Evolutionary conservation across 192 early-diverging fungal genomes (phyloP).

Genomic region (Haplosporangium gracile): DNA sequence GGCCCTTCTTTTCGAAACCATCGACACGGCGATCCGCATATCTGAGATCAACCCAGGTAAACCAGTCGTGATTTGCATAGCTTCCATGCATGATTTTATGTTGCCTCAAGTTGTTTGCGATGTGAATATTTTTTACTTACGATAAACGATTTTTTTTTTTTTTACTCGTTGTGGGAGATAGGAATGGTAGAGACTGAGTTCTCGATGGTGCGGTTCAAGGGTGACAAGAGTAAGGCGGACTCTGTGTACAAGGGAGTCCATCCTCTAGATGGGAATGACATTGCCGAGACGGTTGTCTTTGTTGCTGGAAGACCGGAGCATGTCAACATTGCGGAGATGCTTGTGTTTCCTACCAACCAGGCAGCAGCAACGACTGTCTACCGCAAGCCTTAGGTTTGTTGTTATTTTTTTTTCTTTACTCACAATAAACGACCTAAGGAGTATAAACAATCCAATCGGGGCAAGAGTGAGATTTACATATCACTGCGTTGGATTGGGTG

Average conservation of each 20-base stretch:
- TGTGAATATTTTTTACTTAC: background rate
- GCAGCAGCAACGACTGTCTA: slow-evolving; percentile 47
- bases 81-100: background rate
- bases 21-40: slow-evolving; percentile 79
- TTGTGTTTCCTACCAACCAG: slow-evolving; percentile 58
- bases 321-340: slow-evolving; percentile 79
- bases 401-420: too few species aligned
- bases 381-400: slow-evolving; percentile 17
- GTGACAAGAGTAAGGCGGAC: slow-evolving; percentile 74
- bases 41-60: slow-evolving; percentile 82
- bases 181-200: slow-evolving; percentile 93
- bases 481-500: too few species aligned
- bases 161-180: background rate
- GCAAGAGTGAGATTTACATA: too few species aligned
- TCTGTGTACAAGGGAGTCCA: slow-evolving; percentile 80
- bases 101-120: too few species aligned
- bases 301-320: slow-evolving; percentile 79
- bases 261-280: slow-evolving; percentile 22
- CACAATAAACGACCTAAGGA: too few species aligned
- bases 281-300: slow-evolving; percentile 84
- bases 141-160: background rate
- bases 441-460: too few species aligned
- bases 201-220: slow-evolving; percentile 81
- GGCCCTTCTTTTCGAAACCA: slow-evolving; percentile 80
- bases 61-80: background rate